phyloP scores from a whole-genome alignment of 2,329 filamentous ascomycete genomes.

The Zasmidium citrigriseum region DNA sequence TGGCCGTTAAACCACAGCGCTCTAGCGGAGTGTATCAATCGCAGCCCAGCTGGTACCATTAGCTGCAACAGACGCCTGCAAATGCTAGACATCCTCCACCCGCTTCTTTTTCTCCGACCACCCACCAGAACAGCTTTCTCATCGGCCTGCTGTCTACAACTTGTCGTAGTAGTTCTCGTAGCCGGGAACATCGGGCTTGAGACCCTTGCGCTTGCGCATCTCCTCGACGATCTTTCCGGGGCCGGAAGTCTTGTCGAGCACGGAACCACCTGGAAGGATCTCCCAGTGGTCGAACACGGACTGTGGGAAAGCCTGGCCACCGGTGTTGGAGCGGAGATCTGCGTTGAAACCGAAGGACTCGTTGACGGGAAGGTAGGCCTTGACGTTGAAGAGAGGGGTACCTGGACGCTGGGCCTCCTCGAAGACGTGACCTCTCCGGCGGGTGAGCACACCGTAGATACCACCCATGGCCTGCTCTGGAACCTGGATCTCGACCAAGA shows the following conservation, averaged over 20 bases:
- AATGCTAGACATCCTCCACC: constrained; percentile 22
- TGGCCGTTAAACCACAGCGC: constrained; percentile 16
- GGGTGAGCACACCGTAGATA: constrained; percentile 98
- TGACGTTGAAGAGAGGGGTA: constrained; percentile 99
- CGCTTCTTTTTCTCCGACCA: constrained; percentile 10
- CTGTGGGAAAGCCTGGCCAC: constrained; percentile 98
- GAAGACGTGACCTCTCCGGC: constrained; percentile 98
- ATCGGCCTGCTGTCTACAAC: constrained; percentile 30
- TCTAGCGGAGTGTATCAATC: constrained; percentile 19
- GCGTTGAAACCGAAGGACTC: constrained; percentile 99
- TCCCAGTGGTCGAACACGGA: constrained; percentile 99
- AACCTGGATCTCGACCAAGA: constrained; percentile 98
- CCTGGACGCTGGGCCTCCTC: constrained; percentile 96
- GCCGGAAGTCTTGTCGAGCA: constrained; percentile 80
- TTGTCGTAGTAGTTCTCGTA: constrained; percentile 69
- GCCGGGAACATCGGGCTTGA: constrained; percentile 92
- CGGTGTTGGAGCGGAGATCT: constrained; percentile 90
- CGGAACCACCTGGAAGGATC: constrained; percentile 88
- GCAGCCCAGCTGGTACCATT: constrained; percentile 12
- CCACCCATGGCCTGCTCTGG: constrained; percentile 98
- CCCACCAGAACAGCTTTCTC: constrained; percentile 15
- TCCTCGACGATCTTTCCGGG: constrained; percentile 79
- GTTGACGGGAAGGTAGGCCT: constrained; percentile 94
- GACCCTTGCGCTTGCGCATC: constrained; percentile 99
- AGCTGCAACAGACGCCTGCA: constrained; percentile 21